Evolutionary conservation across 495 filamentous ascomycete species (phyloP), one percentile per base, ranked within the genome.

Genomic region (Peziza echinospora): DNA sequence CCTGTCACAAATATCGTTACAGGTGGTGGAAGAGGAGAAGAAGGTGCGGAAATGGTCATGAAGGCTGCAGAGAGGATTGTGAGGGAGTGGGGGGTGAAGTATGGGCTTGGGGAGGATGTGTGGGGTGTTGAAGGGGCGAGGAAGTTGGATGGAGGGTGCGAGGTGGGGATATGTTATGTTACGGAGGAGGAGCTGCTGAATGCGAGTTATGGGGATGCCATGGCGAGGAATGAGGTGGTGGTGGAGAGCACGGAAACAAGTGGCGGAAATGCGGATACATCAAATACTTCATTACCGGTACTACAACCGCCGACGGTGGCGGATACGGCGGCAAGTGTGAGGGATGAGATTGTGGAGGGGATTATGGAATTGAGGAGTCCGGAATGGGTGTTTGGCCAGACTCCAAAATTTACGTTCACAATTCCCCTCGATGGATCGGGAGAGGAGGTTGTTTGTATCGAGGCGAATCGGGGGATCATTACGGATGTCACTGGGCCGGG

Each of bases 371-470:
- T 91, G 28, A 65, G 60, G 64, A 41, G 41, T 44, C 26, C 63
- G 5, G 75, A 79, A 10, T 92, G 83, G 82, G 77, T 79, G 52
- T 91, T 77, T 59, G 70, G 68, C 2, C 82, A 92, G 60, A 93
- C 85, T 17, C 85, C 85, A 0, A 73, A 78, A 53, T 93, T 94
- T 58, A 79, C 72, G 21, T 78, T 92, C 41, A 75, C 72, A 5
- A 74, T 69, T 17, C 65, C 68, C 44, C 37, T 59, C 2, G 51
- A 44, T 2, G 43, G 51, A 47, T 52, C 51, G 24, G 49, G 53
- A 43, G 43, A 53, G 21, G 43, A 51, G 13, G 17, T 44, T 2
- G 34, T 44, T 37, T 37, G 19, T 37, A 3, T 11, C 13, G 30
- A 17, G 30, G 8, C 49, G 50, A 53, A 61, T 46, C 8, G n/a